Evolutionary conservation across 75 land plant genomes (phyloP).

Genomic region (Sequoiadendron giganteum): DNA sequence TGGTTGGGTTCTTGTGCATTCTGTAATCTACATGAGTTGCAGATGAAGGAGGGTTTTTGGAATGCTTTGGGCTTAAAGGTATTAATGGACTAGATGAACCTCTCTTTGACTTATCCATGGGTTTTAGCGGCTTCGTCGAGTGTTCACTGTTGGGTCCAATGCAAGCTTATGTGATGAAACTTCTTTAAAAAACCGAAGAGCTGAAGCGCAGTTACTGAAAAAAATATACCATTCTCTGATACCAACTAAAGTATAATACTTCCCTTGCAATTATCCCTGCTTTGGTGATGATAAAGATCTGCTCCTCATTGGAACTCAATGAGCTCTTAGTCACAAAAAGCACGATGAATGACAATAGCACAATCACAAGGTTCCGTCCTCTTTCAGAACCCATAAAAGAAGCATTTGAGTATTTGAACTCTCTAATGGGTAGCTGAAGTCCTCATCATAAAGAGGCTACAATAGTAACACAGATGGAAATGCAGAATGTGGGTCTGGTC

Average conservation of each 20-base stretch:
- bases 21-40: neutral
- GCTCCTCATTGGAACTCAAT: neutral
- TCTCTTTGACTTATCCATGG: slow-evolving; percentile 2
- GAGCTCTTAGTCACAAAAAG: neutral
- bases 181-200: neutral
- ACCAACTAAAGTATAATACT: neutral
- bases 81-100: neutral
- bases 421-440: neutral
- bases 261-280: neutral
- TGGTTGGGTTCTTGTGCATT: neutral
- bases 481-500: neutral
- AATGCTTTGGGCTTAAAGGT: neutral
- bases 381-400: neutral
- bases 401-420: neutral
- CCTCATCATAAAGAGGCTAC: neutral
- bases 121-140: neutral
- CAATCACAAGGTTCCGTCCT: neutral
- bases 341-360: neutral
- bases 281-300: neutral
- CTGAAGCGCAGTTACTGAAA: neutral
- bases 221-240: neutral
- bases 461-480: neutral
- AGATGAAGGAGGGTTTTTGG: slow-evolving; percentile 1
- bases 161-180: neutral
- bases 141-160: neutral